Conservation (phyloP, 129 eudicot genomes). For the Pseudognaphalium luteoalbum region DNA sequence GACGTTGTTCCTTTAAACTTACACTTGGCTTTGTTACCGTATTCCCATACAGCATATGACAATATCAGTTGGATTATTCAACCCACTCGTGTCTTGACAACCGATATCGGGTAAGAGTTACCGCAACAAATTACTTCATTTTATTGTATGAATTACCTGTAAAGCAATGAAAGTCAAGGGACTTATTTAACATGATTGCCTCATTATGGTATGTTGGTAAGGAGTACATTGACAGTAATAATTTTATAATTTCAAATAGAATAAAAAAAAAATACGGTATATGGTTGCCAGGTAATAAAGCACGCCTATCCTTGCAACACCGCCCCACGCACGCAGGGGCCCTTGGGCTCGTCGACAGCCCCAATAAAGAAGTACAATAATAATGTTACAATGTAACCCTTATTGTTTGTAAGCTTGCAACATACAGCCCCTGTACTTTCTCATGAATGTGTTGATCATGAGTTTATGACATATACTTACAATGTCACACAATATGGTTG, state of each 20-base stretch:
- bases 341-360: neutral
- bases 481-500: too few species aligned
- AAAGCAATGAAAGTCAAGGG: neutral
- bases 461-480: neutral
- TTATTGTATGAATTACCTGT: neutral
- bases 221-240: neutral
- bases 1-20: neutral
- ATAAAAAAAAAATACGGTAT: neutral
- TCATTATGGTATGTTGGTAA: neutral
- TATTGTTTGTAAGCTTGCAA: neutral
- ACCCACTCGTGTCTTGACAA: neutral
- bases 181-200: neutral
- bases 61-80: neutral
- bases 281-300: slow-evolving; percentile 18
- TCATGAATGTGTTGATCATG: neutral
- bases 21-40: neutral
- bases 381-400: slow-evolving; percentile 12
- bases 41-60: neutral
- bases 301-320: slow-evolving; percentile 17
- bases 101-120: neutral
- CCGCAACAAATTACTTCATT: neutral
- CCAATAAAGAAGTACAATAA: neutral
- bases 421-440: neutral
- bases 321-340: slow-evolving; percentile 21
- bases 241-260: too few species aligned